Conservation (phyloP, 164 flowering plant species). For the Kalanchoe fedtschenkoi region DNA sequence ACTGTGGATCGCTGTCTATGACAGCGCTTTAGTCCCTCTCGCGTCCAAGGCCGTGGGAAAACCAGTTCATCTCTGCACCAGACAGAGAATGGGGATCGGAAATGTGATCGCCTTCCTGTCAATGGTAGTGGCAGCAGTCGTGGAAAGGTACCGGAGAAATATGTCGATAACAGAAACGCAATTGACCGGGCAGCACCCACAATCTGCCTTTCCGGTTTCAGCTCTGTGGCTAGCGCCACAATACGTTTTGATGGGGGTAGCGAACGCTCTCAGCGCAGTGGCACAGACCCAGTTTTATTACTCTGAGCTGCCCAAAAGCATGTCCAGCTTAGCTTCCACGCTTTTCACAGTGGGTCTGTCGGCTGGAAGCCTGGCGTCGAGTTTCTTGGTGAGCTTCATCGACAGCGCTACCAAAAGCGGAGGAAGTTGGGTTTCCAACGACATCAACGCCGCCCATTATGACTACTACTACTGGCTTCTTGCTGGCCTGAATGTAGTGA, state of each 20-base stretch:
- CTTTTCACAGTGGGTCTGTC: neutral
- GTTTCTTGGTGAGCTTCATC: slow-evolving; percentile 2
- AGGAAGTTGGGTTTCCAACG: slow-evolving; percentile 14
- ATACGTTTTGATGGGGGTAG: slow-evolving; percentile 7
- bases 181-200: neutral
- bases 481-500: slow-evolving; percentile 5
- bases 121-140: slow-evolving; percentile 18
- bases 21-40: slow-evolving; percentile 28
- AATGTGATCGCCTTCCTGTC: slow-evolving; percentile 17
- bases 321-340: neutral
- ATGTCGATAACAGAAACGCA: slow-evolving; percentile 12
- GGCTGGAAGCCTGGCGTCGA: neutral
- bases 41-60: slow-evolving; percentile 21
- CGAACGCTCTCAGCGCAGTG: slow-evolving; percentile 9
- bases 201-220: slow-evolving; percentile 2
- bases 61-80: slow-evolving; percentile 16
- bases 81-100: slow-evolving; percentile 44
- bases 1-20: slow-evolving; percentile 38
- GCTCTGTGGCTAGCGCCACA: slow-evolving; percentile 17
- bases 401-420: neutral
- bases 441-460: slow-evolving; percentile 13
- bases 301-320: slow-evolving; percentile 3
- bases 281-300: slow-evolving; percentile 2
- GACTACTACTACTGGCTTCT: slow-evolving; percentile 18
- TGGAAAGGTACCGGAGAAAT: slow-evolving; percentile 23